Conservation (phyloP, 208 protist species). For the Trypanosoma vivax region DNA sequence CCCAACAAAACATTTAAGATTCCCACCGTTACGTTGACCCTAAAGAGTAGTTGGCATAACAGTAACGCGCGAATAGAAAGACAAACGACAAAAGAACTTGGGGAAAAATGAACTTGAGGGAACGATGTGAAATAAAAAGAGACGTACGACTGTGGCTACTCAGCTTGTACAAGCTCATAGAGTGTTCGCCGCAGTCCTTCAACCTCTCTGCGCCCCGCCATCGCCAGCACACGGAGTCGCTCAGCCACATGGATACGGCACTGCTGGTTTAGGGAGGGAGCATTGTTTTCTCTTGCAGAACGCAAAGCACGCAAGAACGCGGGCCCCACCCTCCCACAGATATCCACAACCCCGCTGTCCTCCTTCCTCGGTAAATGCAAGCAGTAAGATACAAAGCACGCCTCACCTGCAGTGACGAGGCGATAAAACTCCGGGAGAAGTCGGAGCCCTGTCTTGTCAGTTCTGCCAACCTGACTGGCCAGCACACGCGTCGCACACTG, state of each 20-base stretch:
- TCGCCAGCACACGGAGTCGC: not conserved
- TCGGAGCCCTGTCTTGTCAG: constrained; percentile 22
- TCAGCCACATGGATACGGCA: constrained; percentile 19
- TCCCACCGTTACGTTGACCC: too few relatives aligned
- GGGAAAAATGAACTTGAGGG: too few relatives aligned
- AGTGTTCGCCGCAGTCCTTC: not conserved
- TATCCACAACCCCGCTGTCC: not conserved
- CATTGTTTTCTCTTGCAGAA: not conserved
- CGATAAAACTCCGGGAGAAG: constrained; percentile 25
- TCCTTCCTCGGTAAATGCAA: not conserved
- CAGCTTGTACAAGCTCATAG: constrained; percentile 3
- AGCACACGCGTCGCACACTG: constrained; percentile 14
- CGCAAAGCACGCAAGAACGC: constrained; percentile 13
- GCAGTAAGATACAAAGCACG: constrained; percentile 14
- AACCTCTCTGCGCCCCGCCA: not conserved
- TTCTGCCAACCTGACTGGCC: constrained; percentile 17
- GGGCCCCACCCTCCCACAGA: constrained; percentile 4
- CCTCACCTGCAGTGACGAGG: constrained; percentile 17
- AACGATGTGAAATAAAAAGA: too few relatives aligned
- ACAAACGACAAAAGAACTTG: too few relatives aligned
- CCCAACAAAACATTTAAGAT: too few relatives aligned
- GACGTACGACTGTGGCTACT: too few relatives aligned
- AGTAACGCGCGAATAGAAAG: too few relatives aligned
- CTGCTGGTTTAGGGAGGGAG: constrained; percentile 5
- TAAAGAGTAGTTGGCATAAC: too few relatives aligned